Evolutionary conservation across 2,329 filamentous ascomycete species (phyloP).

Genomic region (Aspergillus melleus): DNA sequence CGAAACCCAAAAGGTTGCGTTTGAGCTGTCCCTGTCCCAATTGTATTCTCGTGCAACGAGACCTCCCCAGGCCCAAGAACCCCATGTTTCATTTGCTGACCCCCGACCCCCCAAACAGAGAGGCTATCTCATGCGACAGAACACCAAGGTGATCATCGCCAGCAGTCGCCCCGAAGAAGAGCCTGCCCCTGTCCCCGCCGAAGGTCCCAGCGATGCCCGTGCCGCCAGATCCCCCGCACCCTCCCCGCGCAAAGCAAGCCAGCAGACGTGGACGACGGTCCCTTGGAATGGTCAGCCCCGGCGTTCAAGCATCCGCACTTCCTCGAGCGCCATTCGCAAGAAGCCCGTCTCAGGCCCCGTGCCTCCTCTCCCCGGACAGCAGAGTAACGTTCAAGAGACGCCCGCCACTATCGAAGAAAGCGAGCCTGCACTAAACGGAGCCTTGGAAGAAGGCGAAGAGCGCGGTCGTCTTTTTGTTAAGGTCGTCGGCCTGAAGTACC

Average conservation of each 20-base stretch:
- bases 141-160: constrained; percentile 95
- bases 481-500: constrained; percentile 95
- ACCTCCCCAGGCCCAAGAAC: constrained; percentile 11
- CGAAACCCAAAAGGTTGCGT: constrained; percentile 91
- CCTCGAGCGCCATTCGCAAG: constrained; percentile 62
- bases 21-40: constrained; percentile 47
- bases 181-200: constrained; percentile 28
- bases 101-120: constrained; percentile 69
- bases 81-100: constrained; percentile 59
- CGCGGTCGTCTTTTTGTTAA: constrained; percentile 93
- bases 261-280: constrained; percentile 93
- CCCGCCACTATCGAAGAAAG: constrained; percentile 70
- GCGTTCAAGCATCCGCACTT: constrained; percentile 62
- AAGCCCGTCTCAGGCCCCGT: constrained; percentile 62
- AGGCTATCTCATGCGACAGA: constrained; percentile 97
- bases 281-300: constrained; percentile 87
- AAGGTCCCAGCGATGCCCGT: constrained; percentile 32
- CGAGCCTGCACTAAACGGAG: constrained; percentile 59
- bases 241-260: constrained; percentile 75
- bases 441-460: constrained; percentile 77
- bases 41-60: constrained; percentile 23
- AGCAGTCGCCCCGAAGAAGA: constrained; percentile 68
- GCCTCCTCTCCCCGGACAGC: constrained; percentile 83
- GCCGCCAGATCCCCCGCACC: constrained; percentile 63
- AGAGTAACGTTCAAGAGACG: constrained; percentile 69